These are phyloP conservation scores for Talaromyces wortmannii DNA, from an alignment of 495 filamentous ascomycete genomes.

Conservation along the genomic window DNA sequence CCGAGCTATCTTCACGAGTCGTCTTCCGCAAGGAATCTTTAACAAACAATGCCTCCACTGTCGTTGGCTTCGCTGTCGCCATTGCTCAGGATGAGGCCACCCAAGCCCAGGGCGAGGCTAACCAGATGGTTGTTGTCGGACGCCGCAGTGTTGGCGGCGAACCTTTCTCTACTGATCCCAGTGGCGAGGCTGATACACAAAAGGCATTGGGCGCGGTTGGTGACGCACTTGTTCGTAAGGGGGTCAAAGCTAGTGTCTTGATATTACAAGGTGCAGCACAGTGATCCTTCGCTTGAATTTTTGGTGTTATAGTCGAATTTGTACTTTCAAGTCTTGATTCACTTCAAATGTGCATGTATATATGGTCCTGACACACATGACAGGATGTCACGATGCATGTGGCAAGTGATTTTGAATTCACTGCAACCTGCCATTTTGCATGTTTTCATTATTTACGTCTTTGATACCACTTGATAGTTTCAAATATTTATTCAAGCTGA, in stretches of 20 bases:
- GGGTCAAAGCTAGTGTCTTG: conserved; percentile 66
- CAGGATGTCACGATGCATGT: no score
- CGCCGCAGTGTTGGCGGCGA: conserved; percentile 29
- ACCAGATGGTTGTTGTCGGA: conserved; percentile 74
- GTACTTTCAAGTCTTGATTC: no score
- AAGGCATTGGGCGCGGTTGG: conserved; percentile 63
- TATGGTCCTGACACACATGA: no score
- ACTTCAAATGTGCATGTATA: no score
- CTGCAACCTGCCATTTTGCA: no score
- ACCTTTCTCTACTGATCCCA: conserved; percentile 7
- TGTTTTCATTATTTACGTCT: no score
- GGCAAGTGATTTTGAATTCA: no score
- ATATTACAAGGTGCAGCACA: conserved; percentile 59
- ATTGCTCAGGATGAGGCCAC: conserved; percentile 54
- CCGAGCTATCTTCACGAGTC: conserved; percentile 52
- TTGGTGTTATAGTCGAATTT: neutral
- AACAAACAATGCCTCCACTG: conserved; percentile 10
- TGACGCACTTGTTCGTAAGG: conserved; percentile 50
- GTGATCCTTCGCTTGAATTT: neutral
- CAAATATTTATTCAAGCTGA: no score
- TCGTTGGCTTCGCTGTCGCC: conserved; percentile 23
- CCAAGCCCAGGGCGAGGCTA: conserved; percentile 57
- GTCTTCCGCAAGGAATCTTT: conserved; percentile 42
- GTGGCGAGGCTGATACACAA: conserved; percentile 39
- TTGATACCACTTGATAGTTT: no score